Evolutionary conservation across 2,329 filamentous ascomycete genomes (phyloP), one percentile per base, ranked within the genome.

Genomic region (Colletotrichum truncatum): DNA sequence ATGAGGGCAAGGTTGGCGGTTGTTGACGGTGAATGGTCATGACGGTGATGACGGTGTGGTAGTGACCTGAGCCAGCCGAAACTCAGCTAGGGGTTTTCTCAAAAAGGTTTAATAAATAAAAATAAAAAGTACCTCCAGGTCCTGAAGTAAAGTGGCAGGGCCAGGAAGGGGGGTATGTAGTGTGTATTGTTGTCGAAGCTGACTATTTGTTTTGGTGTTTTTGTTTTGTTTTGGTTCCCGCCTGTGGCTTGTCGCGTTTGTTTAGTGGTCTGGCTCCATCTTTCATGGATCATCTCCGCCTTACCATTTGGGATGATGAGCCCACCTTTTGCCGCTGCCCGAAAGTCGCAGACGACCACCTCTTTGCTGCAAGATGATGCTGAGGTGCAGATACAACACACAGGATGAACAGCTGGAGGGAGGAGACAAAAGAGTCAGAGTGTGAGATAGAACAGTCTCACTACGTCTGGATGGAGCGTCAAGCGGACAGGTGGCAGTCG

Each of bases 171-270:
- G 30, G 30, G 30, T n/a, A n/a, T n/a, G 30, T 32, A 7, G 7
- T 26, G 45, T 30, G 48, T 34, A 16, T 36, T 64, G 45, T 52
- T 38, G 60, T 57, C 43, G 30, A 46, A 51, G 16, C 9, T 11
- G 48, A 51, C 48, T 51, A 34, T 36, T 51, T 51, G 48, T 51
- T 51, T 41, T 51, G 43, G 45, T 38, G 53, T 48, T 39, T 51
- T 59, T 59, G 62, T 65, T 65, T 55, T 65, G 63, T 66, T 66
- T 66, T 66, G 57, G 49, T 63, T 56, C 61, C 39, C 36, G 57
- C 57, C 43, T 43, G 51, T 66, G 63, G 63, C 63, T 66, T 66
- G 57, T 65, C 62, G 62, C 62, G 62, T 65, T 62, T 65, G 62
- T 55, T 65, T 55, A 66, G 57, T 39, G 63, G 63, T 36, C 63